A percentile compares a stretch with the other conserved stretches of the same genome.
Conservation (phyloP, 305 asterid species). For the Fraxinus sp. region DNA sequence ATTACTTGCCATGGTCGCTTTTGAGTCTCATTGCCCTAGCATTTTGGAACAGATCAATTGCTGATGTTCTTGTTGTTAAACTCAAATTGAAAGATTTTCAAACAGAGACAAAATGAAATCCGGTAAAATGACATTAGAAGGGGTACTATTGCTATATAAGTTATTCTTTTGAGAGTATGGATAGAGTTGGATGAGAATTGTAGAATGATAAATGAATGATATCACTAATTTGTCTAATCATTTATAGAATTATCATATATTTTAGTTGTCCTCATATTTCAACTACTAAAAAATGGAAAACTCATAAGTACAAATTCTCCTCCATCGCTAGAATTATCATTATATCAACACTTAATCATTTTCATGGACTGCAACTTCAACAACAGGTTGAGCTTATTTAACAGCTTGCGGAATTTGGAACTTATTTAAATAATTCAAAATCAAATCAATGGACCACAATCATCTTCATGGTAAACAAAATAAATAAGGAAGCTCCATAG, state of each 20-base stretch:
- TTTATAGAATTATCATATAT: background rate
- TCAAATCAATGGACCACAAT: background rate
- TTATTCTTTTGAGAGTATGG: no score
- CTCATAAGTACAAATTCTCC: no score
- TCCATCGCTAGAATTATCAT: no score
- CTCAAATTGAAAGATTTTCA: background rate
- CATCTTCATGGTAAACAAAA: background rate
- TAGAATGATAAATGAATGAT: background rate
- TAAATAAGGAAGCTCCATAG: background rate
- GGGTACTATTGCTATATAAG: background rate
- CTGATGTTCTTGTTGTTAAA: background rate
- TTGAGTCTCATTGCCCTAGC: slow-evolving; percentile 24
- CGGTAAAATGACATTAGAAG: background rate
- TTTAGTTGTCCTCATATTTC: no score
- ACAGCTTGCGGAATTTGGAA: no score
- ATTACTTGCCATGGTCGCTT: slow-evolving; percentile 22
- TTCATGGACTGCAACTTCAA: no score
- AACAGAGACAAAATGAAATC: background rate
- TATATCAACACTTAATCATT: no score
- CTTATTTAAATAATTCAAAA: background rate
- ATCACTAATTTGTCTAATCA: background rate
- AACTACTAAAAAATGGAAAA: no score
- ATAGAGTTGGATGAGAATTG: background rate
- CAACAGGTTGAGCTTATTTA: no score
- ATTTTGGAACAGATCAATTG: slow-evolving; percentile 28